phyloP scores from a whole-genome alignment of 192 early-diverging fungal species.

The Rhizoclosmatium sp. region DNA sequence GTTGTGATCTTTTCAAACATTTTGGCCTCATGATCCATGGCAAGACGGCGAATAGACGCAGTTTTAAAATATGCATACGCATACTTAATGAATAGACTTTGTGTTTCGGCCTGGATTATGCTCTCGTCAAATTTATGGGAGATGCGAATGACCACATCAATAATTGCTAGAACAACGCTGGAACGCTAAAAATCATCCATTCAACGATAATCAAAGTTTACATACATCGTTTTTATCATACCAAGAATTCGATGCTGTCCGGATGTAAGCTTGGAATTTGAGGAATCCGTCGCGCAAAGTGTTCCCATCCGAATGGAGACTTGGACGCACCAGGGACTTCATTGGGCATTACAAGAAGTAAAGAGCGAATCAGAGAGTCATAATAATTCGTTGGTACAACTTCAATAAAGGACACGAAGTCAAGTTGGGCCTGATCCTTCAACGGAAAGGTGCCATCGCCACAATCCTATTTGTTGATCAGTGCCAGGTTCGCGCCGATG shows the following conservation, averaged over 20 bases:
- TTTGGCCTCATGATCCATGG: slow-evolving; percentile 45
- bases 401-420: slow-evolving; percentile 49
- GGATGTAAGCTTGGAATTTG: slow-evolving; percentile 23
- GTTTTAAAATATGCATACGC: slow-evolving; percentile 52
- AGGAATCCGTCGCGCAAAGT: slow-evolving; percentile 45
- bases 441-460: slow-evolving; percentile 36
- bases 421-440: slow-evolving; percentile 44
- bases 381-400: slow-evolving; percentile 53
- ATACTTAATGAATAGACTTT: slow-evolving; percentile 48
- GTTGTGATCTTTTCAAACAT: slow-evolving; percentile 56
- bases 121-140: slow-evolving; percentile 21
- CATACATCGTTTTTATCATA: slow-evolving; percentile 1
- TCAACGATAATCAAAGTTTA: background rate
- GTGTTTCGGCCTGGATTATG: slow-evolving; percentile 49
- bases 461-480: slow-evolving; percentile 18
- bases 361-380: slow-evolving; percentile 51
- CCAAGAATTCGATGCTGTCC: slow-evolving; percentile 48
- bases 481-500: background rate
- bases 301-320: slow-evolving; percentile 61
- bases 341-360: slow-evolving; percentile 56
- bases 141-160: slow-evolving; percentile 44
- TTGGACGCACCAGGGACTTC: slow-evolving; percentile 52
- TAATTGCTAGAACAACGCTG: slow-evolving; percentile 34
- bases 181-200: slow-evolving; percentile 39
- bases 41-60: slow-evolving; percentile 28